Evolutionary conservation across 2,329 filamentous ascomycete species (phyloP), one percentile per base, ranked within the genome.

Genomic region (Capronia americana): DNA sequence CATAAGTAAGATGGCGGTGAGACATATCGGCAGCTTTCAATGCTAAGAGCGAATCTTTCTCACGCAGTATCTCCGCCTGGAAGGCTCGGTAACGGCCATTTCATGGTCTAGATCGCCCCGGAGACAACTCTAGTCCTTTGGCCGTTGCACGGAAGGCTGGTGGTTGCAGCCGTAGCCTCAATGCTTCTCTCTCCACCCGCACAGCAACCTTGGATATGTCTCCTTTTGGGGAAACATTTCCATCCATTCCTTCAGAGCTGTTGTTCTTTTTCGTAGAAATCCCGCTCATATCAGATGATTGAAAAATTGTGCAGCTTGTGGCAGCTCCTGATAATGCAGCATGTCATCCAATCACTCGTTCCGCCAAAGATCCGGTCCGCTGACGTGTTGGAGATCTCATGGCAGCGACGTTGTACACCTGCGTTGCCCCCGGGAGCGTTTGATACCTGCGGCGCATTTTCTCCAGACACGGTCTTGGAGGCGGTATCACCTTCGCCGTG

Each of bases 1-100:
- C 11, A 8, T 17, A 44, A 51, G 41, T 30, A 50, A 59, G 26
- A 51, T 59, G 57, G 57, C 57, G 57, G 57, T 59, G 57, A 59
- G 38, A 5, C 6, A 44, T n/a, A 44, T 44, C 38, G 38, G 38
- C 38, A 44, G 38, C 38, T 44, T 44, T 44, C 38, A 44, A 44
- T 44, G 14, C 38, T 44, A 2, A 44, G 32, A 44, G 20, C 2
- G 2, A 8, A 5, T n/a, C 38, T n/a, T 44, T 20, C 17, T n/a
- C 17, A 7, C 17, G 17, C 3, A 44, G 17, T 2, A 44, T 44
- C 17, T n/a, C 48, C 24, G 48, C 48, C 48, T 17, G 20, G 4
- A 51, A 26, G 23, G 17, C 8, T 51, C 48, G 26, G 11, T 28
- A 51, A 26, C 48, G 23, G 20, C 34, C 24, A 50, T 12, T 28